Percentiles rank a stretch among this genome's conserved stretches.
These are phyloP conservation scores for Nicotiana obtusifolia DNA, from an alignment of 257 asterid genomes.

Conservation along the genomic window DNA sequence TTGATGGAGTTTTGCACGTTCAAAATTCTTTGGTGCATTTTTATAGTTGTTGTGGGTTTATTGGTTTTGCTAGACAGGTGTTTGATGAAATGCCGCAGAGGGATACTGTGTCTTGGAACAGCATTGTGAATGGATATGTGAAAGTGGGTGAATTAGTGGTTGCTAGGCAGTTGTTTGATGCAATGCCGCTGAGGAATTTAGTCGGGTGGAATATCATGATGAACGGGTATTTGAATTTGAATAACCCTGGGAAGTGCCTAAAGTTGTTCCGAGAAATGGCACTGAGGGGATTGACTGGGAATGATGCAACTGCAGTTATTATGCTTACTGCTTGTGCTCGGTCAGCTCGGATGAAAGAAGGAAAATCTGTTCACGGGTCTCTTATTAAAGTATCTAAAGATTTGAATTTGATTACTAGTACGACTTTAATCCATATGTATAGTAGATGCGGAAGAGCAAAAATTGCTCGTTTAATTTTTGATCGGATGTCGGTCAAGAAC, in stretches of 20 bases:
- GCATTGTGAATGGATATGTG: conserved; percentile 38
- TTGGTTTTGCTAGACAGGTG: conserved; percentile 32
- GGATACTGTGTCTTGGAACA: conserved; percentile 67
- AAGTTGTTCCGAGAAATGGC: conserved; percentile 63
- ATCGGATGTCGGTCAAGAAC: conserved; percentile 43
- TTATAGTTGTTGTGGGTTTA: conserved; percentile 43
- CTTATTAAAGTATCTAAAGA: conserved; percentile 28
- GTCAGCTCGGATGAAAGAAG: conserved; percentile 67
- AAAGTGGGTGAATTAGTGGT: conserved; percentile 45
- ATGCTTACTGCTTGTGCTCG: conserved; percentile 65
- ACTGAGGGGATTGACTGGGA: conserved; percentile 24
- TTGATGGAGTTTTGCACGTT: conserved; percentile 47
- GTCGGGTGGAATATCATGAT: conserved; percentile 42
- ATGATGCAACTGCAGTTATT: conserved; percentile 45
- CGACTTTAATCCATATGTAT: conserved; percentile 40
- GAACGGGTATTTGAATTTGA: conserved; percentile 48
- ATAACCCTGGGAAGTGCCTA: conserved; percentile 55
- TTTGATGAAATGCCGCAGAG: conserved; percentile 41
- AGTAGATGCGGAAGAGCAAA: conserved; percentile 5
- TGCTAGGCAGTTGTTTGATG: conserved; percentile 59
- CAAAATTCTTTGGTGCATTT: conserved; percentile 59
- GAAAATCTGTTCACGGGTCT: conserved; percentile 61
- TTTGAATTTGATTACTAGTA: conserved; percentile 39
- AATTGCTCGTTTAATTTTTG: conserved; percentile 33
- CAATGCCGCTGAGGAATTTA: conserved; percentile 45